Evolutionary conservation across 306 rosid genomes (phyloP).

Genomic region (Psophocarpus tetragonolobus): DNA sequence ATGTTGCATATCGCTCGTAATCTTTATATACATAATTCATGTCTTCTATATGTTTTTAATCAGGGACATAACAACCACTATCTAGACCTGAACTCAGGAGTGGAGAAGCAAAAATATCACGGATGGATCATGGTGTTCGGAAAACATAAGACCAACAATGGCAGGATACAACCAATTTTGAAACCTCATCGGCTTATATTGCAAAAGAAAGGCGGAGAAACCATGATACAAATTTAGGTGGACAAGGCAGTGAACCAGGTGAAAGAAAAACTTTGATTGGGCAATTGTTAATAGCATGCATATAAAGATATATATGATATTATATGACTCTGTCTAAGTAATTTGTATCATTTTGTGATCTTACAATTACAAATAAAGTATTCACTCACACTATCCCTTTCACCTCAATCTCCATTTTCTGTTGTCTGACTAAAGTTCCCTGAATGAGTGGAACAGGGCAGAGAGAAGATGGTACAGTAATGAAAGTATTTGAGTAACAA

Average conservation of each 20-base stretch:
- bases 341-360: conserved; percentile 29
- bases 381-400: not conserved
- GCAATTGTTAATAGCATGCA: not conserved
- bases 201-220: conserved; percentile 20
- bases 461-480: conserved; percentile 21
- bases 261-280: conserved; percentile 38
- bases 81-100: not conserved
- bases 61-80: not conserved
- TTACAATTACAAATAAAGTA: conserved; percentile 34
- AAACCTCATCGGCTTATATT: conserved; percentile 45
- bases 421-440: conserved; percentile 19
- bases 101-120: conserved; percentile 44
- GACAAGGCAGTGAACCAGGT: conserved; percentile 38
- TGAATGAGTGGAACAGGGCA: conserved; percentile 18
- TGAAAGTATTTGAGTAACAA: conserved; percentile 18
- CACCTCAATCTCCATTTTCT: conserved; percentile 12
- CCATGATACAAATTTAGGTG: conserved; percentile 12
- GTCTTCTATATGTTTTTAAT: not conserved
- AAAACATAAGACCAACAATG: conserved; percentile 36
- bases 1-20: not conserved
- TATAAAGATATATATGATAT: not conserved
- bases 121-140: conserved; percentile 55
- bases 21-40: too few species aligned
- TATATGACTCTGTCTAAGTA: conserved; percentile 30
- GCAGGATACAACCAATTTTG: conserved; percentile 34